Evolutionary conservation across 441 rosid genomes (phyloP), one percentile per base, ranked within the genome.

Genomic region (Pelargonium fulgidum): DNA sequence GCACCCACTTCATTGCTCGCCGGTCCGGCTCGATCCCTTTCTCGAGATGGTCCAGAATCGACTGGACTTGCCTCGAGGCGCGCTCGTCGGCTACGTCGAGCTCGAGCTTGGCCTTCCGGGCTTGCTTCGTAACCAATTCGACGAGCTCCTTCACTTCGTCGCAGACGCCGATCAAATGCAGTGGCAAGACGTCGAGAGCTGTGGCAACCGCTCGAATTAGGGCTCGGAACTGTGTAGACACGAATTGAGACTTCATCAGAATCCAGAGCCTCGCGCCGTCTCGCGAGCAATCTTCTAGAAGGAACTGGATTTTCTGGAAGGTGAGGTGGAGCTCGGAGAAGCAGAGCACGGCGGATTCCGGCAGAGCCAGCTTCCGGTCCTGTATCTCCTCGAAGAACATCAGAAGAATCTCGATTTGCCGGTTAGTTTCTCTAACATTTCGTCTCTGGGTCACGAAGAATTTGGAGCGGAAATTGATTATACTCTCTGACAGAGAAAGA

Each of bases 241-340:
- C 79, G 44, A 72, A 72, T 56, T 79, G 66, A 2, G 87, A 86
- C 77, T 81, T 85, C 87, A 82, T 82, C 48, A 91, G 50, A 73
- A 85, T 76, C 88, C 85, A 85, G 0, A 85, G 65, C 70, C 80
- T 81, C 0, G 87, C 86, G 58, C 93, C 96, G 45, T 85, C 89
- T 61, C 89, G 58, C 9, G 87, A 73, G 68, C 93, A 86, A 63
- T 91, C 97, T 73, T 89, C 87, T 71, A 89, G 41, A 68, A 91
- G 70, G 78, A 84, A 91, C 19, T 59, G 75, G 9, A 88, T 59
- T 77, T 88, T 88, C 69, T 91, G 97, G 74, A 85, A 83, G 4
- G 86, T 70, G 12, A 83, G 54, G 73, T 91, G 96, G 42, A 89
- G 86, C 81, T 91, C 93, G 0, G 83, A 82, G 71, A 91, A 82